Evolutionary conservation across 768 basidiomycete species (phyloP).

Genomic region (Termitomyces eurrhizus): DNA sequence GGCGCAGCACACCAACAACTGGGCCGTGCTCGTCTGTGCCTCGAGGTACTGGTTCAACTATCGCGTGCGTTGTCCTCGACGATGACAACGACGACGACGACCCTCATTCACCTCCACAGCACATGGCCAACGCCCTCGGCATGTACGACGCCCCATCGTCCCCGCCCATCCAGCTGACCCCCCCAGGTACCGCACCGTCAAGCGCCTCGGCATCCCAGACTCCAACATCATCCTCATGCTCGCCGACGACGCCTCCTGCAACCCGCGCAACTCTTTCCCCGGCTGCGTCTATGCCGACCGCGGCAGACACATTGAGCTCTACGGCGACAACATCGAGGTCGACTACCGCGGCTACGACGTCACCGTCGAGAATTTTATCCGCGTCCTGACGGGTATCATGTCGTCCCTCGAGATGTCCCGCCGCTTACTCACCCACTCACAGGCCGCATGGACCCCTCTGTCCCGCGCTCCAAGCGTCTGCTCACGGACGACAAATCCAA

Average conservation of each 20-base stretch:
- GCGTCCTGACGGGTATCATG: slow-evolving; percentile 80
- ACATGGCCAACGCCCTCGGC: slow-evolving; percentile 97
- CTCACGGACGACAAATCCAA: slow-evolving; percentile 89
- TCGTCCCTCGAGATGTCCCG: neutral
- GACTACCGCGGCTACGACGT: slow-evolving; percentile 99
- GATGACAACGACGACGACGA: no score
- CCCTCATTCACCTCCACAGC: slow-evolving; percentile 40
- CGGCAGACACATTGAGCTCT: slow-evolving; percentile 79
- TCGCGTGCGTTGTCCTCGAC: slow-evolving; percentile 50
- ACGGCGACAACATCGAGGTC: slow-evolving; percentile 96
- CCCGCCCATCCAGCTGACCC: neutral
- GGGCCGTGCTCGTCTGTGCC: slow-evolving; percentile 95
- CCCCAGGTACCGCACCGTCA: slow-evolving; percentile 95
- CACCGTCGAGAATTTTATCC: slow-evolving; percentile 92
- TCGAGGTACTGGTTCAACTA: slow-evolving; percentile 99
- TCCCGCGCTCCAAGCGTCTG: slow-evolving; percentile 90
- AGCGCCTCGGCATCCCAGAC: slow-evolving; percentile 96
- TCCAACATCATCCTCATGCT: slow-evolving; percentile 99
- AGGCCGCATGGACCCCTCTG: slow-evolving; percentile 83
- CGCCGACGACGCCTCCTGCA: slow-evolving; percentile 94
- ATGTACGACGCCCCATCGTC: slow-evolving; percentile 53
- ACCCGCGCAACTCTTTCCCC: slow-evolving; percentile 86
- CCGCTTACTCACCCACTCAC: neutral
- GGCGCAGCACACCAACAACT: slow-evolving; percentile 86
- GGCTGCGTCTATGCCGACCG: slow-evolving; percentile 91